Evolutionary conservation across 306 rosid genomes (phyloP), one percentile per base, ranked within the genome.

Genomic region (Lathyrus aphaca): DNA sequence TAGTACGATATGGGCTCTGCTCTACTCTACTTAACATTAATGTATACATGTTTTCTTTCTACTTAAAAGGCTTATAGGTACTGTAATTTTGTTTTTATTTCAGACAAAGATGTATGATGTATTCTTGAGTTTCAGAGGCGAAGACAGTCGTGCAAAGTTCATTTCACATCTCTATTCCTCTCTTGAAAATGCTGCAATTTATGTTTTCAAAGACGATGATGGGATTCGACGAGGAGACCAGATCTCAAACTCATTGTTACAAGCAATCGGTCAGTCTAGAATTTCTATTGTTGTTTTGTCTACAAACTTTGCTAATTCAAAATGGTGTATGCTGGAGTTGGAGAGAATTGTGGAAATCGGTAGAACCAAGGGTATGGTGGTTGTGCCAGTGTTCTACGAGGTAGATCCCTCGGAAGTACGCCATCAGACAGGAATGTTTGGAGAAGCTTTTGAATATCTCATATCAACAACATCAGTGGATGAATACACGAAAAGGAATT

Each of bases 81-180:
- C 4, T 1, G 4, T n/a, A 14, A 16, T 13, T 5, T 13, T 5
- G 16, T 60, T 60, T 60, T 35, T 39, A 12, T 62, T 62, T 39
- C 67, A 62, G 49, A 4, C 4, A 39, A 37, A 1, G 50, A 19
- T 3, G 0, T 62, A 62, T 2, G 35, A 62, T 6, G 68, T 62
- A 11, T 62, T 62, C 68, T 18, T 62, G 32, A 62, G 50, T 19
- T 62, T 19, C 6, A 38, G 35, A 39, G 50, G 60, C 9, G 3
- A 54, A 21, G 60, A 19, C 1, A 0, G 3, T 23, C 51, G 18
- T 2, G 51, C 1, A 0, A 45, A 2, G 5, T n/a, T 45, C 19
- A 6, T 6, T n/a, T 45, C 51, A 45, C 51, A 45, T 45, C 18
- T n/a, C n/a, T n/a, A n/a, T n/a, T n/a, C n/a, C n/a, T n/a, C n/a